Conservation (phyloP, 2,329 filamentous ascomycete genomes). For the Trichoderma semiorbis region DNA sequence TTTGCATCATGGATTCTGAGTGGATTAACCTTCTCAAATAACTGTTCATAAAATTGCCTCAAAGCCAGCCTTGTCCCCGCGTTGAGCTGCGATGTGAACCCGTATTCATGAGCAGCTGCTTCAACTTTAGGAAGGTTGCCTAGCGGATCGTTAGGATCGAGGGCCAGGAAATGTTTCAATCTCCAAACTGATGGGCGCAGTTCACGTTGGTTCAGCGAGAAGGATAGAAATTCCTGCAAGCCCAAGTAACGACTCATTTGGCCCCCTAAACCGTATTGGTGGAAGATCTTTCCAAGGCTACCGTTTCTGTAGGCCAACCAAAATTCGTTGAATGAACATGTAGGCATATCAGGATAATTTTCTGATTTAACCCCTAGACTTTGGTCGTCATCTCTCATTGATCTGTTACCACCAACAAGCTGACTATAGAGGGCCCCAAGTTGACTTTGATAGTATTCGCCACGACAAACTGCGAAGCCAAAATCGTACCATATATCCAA, state of each 20-base stretch:
- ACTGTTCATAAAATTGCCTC: neutral
- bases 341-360: neutral
- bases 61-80: neutral
- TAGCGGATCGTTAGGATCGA: neutral
- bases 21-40: neutral
- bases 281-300: neutral
- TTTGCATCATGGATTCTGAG: neutral
- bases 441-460: neutral
- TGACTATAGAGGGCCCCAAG: neutral
- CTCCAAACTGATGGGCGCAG: slow-evolving; percentile 1
- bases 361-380: neutral
- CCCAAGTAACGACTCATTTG: neutral
- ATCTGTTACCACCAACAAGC: neutral
- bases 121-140: neutral
- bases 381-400: neutral
- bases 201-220: neutral
- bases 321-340: neutral
- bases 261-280: neutral
- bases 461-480: neutral
- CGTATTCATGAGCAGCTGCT: neutral
- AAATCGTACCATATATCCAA: slow-evolving; percentile 1
- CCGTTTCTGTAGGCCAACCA: neutral
- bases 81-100: neutral
- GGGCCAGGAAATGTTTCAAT: slow-evolving; percentile 4
- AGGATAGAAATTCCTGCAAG: neutral